Percentiles rank a stretch among this genome's conserved stretches.
Conservation (phyloP, 2,329 filamentous ascomycete genomes). For the Colletotrichum cordylinicola region DNA sequence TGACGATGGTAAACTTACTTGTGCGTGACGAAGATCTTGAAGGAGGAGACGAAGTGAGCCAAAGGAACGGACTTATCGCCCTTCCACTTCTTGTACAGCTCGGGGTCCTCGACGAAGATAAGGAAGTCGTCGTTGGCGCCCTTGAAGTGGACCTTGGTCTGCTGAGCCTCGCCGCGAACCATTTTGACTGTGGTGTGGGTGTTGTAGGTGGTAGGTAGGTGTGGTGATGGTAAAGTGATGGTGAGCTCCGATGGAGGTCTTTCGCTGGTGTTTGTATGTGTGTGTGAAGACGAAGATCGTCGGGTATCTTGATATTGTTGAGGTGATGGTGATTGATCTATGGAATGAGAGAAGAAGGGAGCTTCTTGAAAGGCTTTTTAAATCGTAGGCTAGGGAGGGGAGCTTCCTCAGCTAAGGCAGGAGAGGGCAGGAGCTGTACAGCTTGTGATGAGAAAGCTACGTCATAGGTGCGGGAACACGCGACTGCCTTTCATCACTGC, state of each 20-base stretch:
- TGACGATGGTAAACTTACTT: constrained; percentile 66
- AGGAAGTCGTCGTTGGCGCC: constrained; percentile 67
- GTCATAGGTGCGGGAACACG: constrained; percentile 24
- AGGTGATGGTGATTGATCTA: constrained; percentile 7
- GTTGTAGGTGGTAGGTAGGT: constrained; percentile 18
- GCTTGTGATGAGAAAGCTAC: constrained; percentile 23
- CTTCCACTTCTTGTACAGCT: constrained; percentile 82
- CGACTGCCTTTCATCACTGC: constrained; percentile 22
- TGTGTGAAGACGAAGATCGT: not conserved
- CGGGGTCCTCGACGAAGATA: constrained; percentile 63
- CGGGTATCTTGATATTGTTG: constrained; percentile 6
- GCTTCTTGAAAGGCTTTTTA: constrained; percentile 3
- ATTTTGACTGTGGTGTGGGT: constrained; percentile 51
- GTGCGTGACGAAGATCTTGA: constrained; percentile 89
- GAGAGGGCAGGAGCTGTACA: constrained; percentile 6
- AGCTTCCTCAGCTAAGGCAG: constrained; percentile 9
- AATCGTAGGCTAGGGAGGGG: not conserved
- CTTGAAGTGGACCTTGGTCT: constrained; percentile 87
- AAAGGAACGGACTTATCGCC: constrained; percentile 79
- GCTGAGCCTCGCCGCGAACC: constrained; percentile 73
- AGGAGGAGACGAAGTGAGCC: constrained; percentile 83
- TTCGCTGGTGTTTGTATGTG: constrained; percentile 15
- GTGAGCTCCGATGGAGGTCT: not conserved
- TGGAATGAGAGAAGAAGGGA: not conserved
- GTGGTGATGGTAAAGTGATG: constrained; percentile 1